Evolutionary conservation across 768 basidiomycete species (phyloP).

Genomic region (Clathrus columnatus): DNA sequence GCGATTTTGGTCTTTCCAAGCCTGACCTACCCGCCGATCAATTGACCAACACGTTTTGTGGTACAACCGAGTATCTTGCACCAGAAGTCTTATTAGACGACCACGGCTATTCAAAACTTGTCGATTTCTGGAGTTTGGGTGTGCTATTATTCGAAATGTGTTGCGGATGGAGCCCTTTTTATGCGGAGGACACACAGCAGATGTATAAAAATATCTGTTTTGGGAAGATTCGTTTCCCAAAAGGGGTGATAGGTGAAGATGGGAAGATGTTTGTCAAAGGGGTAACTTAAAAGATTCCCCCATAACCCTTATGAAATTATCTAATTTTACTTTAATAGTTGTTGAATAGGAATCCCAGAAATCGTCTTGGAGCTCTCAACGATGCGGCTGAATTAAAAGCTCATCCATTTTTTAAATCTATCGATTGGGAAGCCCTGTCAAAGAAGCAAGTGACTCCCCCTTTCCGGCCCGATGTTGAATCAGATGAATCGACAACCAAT

Average conservation of each 20-base stretch:
- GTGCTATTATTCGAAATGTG: constrained; percentile 99
- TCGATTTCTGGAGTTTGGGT: constrained; percentile 97
- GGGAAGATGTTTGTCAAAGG: constrained; percentile 99
- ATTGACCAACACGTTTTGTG: constrained; percentile 98
- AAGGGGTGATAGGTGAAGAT: constrained; percentile 93
- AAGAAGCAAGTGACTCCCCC: constrained; percentile 90
- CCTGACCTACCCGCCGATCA: constrained; percentile 89
- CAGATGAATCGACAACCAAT: constrained; percentile 95
- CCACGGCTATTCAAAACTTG: constrained; percentile 95
- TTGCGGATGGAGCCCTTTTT: constrained; percentile 99
- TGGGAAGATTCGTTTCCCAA: constrained; percentile 96
- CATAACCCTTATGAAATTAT: constrained; percentile 11
- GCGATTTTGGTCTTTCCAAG: constrained; percentile 97
- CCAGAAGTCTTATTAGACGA: constrained; percentile 98
- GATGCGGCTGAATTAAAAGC: constrained; percentile 94
- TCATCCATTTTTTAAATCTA: constrained; percentile 84
- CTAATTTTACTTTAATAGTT: constrained; percentile 45
- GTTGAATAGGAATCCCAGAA: constrained; percentile 96
- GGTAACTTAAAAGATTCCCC: constrained; percentile 41
- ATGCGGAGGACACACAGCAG: constrained; percentile 97
- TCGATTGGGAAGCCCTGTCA: constrained; percentile 87
- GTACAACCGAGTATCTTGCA: constrained; percentile 96
- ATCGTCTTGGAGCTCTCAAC: constrained; percentile 83
- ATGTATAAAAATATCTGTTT: constrained; percentile 99
- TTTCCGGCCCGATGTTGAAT: constrained; percentile 96